Evolutionary conservation across 2,329 filamentous ascomycete genomes (phyloP).

Genomic region (Clonostachys solani): DNA sequence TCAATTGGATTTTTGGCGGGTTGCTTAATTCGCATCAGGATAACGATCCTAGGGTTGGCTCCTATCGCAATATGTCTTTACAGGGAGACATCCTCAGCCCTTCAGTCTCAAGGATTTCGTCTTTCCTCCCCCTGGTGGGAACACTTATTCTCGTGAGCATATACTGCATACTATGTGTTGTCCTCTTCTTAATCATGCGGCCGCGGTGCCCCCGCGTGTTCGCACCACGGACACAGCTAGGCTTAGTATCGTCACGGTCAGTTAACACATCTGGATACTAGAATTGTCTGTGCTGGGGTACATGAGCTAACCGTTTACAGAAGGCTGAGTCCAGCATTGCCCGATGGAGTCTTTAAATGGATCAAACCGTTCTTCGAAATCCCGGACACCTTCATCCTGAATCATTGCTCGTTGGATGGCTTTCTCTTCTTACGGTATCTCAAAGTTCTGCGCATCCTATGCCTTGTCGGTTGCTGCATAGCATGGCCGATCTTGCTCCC

Average conservation of each 20-base stretch:
- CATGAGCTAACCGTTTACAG: slow-evolving; percentile 16
- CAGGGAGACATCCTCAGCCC: background rate
- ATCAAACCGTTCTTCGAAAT: slow-evolving; percentile 61
- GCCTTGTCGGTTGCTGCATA: slow-evolving; percentile 76
- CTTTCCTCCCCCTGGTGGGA: background rate
- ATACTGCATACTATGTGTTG: background rate
- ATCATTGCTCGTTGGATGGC: slow-evolving; percentile 87
- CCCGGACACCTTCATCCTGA: slow-evolving; percentile 75
- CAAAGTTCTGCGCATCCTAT: slow-evolving; percentile 70
- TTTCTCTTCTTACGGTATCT: slow-evolving; percentile 80
- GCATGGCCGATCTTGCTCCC: slow-evolving; percentile 87
- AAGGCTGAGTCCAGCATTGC: slow-evolving; percentile 54
- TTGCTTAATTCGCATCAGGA: too few species aligned
- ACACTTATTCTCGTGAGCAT: background rate
- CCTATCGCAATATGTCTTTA: background rate
- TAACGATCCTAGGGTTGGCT: background rate
- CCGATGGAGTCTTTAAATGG: slow-evolving; percentile 63
- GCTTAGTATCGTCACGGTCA: background rate
- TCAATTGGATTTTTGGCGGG: too few species aligned
- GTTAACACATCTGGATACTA: background rate
- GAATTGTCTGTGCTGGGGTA: background rate
- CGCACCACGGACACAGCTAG: background rate
- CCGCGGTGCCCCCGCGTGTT: background rate
- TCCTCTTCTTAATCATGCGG: background rate
- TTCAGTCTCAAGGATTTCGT: background rate